phyloP scores from a whole-genome alignment of 2,329 filamentous ascomycete genomes.

The Colletotrichum sp. region DNA sequence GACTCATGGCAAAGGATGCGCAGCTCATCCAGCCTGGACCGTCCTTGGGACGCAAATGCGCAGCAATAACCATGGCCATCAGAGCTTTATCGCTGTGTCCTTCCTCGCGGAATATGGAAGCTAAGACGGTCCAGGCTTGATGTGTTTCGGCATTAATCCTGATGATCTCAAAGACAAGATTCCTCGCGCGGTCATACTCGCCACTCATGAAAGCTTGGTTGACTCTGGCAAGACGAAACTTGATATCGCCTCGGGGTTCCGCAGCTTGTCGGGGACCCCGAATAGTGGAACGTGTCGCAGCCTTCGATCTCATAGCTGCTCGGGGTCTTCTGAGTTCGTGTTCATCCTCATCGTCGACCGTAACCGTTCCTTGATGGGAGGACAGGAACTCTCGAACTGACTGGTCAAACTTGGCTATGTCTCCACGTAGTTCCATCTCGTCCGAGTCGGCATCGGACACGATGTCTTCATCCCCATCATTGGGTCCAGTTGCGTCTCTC shows the following conservation, averaged over 20 bases:
- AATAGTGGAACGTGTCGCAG: conserved; percentile 24
- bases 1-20: conserved; percentile 61
- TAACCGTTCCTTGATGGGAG: conserved; percentile 30
- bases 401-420: conserved; percentile 48
- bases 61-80: conserved; percentile 65
- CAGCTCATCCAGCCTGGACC: conserved; percentile 63
- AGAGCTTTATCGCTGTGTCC: conserved; percentile 62
- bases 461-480: conserved; percentile 24
- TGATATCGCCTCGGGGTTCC: conserved; percentile 75
- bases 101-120: conserved; percentile 65
- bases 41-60: conserved; percentile 66
- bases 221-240: conserved; percentile 68
- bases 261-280: conserved; percentile 63
- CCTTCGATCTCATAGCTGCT: conserved; percentile 25
- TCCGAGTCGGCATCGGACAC: conserved; percentile 49
- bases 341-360: not conserved
- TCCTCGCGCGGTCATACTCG: conserved; percentile 64
- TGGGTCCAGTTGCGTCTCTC: not conserved
- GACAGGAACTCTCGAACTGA: conserved; percentile 46
- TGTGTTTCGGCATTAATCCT: conserved; percentile 72
- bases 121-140: conserved; percentile 67
- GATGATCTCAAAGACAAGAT: conserved; percentile 66
- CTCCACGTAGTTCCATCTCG: conserved; percentile 46
- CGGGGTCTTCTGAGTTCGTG: conserved; percentile 17
- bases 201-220: conserved; percentile 70